Evolutionary conservation across 768 basidiomycete genomes (phyloP).

Genomic region (Russula brevipes): DNA sequence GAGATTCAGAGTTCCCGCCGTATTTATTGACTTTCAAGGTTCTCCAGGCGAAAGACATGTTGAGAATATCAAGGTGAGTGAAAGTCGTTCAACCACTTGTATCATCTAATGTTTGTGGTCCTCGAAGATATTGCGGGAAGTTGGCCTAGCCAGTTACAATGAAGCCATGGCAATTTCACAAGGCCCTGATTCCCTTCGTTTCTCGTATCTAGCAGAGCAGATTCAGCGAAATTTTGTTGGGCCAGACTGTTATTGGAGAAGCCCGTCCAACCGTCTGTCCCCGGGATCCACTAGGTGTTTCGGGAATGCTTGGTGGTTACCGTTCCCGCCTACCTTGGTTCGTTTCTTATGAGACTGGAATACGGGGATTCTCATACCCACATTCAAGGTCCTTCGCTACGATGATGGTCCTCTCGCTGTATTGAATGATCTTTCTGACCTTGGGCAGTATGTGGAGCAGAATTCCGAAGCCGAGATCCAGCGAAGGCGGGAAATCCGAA

Average conservation of each 20-base stretch:
- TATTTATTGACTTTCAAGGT: constrained; percentile 62
- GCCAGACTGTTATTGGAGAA: constrained; percentile 69
- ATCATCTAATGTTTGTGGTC: not conserved
- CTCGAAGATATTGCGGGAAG: constrained; percentile 63
- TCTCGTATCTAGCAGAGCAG: constrained; percentile 42
- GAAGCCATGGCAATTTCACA: constrained; percentile 45
- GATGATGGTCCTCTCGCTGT: constrained; percentile 53
- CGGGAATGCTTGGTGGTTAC: constrained; percentile 76
- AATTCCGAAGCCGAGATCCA: constrained; percentile 49
- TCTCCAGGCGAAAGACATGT: constrained; percentile 66
- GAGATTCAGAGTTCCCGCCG: constrained; percentile 57
- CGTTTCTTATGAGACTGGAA: constrained; percentile 25
- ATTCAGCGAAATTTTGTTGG: constrained; percentile 59
- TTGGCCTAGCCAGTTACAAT: constrained; percentile 53
- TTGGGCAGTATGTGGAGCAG: constrained; percentile 57
- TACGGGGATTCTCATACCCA: not conserved
- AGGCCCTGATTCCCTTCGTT: constrained; percentile 45
- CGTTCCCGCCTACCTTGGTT: constrained; percentile 70
- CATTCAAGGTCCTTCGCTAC: constrained; percentile 55
- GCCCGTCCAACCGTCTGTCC: constrained; percentile 29
- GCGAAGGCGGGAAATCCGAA: constrained; percentile 50
- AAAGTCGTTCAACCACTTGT: not conserved
- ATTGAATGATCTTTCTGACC: constrained; percentile 43
- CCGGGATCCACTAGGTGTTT: constrained; percentile 49
- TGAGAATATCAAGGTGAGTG: constrained; percentile 69